A percentile compares a stretch with the other conserved stretches of the same genome.
These are phyloP conservation scores for Chaetoscypha palmicola DNA, from an alignment of 2,329 filamentous ascomycete species.

Conservation along the genomic window DNA sequence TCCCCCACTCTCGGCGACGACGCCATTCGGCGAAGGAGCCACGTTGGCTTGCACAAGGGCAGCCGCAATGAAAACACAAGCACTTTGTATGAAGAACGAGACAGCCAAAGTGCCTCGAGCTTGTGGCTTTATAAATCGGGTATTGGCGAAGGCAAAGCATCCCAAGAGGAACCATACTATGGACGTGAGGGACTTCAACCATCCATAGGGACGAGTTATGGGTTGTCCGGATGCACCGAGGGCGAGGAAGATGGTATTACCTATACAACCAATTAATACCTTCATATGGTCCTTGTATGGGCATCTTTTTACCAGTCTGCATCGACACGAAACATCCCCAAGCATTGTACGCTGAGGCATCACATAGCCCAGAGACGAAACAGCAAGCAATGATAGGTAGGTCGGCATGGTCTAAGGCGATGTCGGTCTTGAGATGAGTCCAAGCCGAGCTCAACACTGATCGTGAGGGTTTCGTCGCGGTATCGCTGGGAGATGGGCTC, in stretches of 20 bases:
- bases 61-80: conserved; percentile 46
- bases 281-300: background rate
- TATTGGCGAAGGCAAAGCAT: conserved; percentile 40
- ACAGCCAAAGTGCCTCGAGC: conserved; percentile 37
- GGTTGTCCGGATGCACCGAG: conserved; percentile 50
- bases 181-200: conserved; percentile 46
- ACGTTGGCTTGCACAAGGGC: conserved; percentile 41
- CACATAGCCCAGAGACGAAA: conserved; percentile 40
- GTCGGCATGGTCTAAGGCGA: conserved; percentile 29
- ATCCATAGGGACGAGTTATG: conserved; percentile 42
- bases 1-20: conserved; percentile 21
- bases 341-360: conserved; percentile 41
- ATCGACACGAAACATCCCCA: conserved; percentile 44
- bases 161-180: conserved; percentile 47
- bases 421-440: conserved; percentile 25
- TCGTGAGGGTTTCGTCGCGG: conserved; percentile 8
- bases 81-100: conserved; percentile 46
- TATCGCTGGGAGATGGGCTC: conserved; percentile 11
- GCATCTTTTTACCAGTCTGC: conserved; percentile 39
- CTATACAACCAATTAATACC: conserved; percentile 27
- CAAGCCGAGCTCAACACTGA: conserved; percentile 9
- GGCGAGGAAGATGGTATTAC: conserved; percentile 57
- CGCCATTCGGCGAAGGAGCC: conserved; percentile 37
- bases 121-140: conserved; percentile 33
- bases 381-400: conserved; percentile 37